Percentiles rank a stretch among this genome's conserved stretches.
Evolutionary conservation across 371 early-diverging fungal genomes (phyloP).

Genomic region (Actinomucor elegans): DNA sequence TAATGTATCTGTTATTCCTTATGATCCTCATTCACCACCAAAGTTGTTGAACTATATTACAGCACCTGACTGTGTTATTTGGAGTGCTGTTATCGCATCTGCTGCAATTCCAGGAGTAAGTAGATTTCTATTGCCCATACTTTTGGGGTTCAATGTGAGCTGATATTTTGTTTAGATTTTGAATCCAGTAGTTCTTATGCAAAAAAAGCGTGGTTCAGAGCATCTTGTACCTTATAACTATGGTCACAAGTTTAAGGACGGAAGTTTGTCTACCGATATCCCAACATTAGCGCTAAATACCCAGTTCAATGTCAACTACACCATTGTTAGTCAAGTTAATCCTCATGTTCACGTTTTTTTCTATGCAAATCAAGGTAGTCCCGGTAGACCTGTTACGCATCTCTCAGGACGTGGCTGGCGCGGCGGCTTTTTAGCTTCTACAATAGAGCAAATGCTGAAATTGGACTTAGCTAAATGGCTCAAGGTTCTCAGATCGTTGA

Average conservation of each 20-base stretch:
- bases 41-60: slow-evolving; percentile 87
- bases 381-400: slow-evolving; percentile 72
- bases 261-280: slow-evolving; percentile 85
- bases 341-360: slow-evolving; percentile 89
- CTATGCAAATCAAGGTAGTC: slow-evolving; percentile 72
- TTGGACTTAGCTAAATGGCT: slow-evolving; percentile 90
- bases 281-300: slow-evolving; percentile 74
- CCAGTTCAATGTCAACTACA: slow-evolving; percentile 85
- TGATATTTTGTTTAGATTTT: slow-evolving; percentile 50
- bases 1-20: slow-evolving; percentile 83
- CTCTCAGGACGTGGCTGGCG: slow-evolving; percentile 67
- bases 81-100: slow-evolving; percentile 71
- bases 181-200: slow-evolving; percentile 78
- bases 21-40: slow-evolving; percentile 77
- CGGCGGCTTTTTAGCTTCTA: slow-evolving; percentile 85
- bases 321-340: slow-evolving; percentile 89
- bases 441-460: slow-evolving; percentile 77
- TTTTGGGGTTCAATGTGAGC: not conserved
- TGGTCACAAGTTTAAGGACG: slow-evolving; percentile 87
- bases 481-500: slow-evolving; percentile 73
- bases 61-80: slow-evolving; percentile 86
- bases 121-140: not conserved
- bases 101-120: slow-evolving; percentile 55
- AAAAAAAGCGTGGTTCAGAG: slow-evolving; percentile 65
- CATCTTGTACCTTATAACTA: slow-evolving; percentile 73